Evolutionary conservation across 352 stramenopile species (phyloP).

Genomic region (Globisporangium okanoganense): DNA sequence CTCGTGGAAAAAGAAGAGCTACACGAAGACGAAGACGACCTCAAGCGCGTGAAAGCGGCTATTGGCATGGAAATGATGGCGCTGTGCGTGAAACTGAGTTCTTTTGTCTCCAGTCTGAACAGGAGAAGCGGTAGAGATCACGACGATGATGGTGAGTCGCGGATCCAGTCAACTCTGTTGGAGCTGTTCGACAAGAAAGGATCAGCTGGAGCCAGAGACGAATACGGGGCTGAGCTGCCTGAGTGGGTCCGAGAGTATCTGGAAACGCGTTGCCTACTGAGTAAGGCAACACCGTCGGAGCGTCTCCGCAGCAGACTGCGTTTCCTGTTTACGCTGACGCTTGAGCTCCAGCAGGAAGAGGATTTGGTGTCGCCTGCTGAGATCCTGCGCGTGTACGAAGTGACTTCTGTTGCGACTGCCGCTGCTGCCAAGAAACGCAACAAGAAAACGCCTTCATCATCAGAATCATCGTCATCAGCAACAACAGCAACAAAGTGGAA

Average conservation of each 20-base stretch:
- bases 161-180: constrained; percentile 10
- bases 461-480: neutral
- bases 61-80: constrained; percentile 50
- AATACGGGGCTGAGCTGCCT: constrained; percentile 17
- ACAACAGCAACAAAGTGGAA: constrained; percentile 17
- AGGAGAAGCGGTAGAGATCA: neutral
- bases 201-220: neutral
- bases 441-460: constrained; percentile 8
- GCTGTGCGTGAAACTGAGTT: constrained; percentile 50
- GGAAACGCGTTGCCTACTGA: constrained; percentile 34
- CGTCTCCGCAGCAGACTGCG: constrained; percentile 18
- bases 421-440: constrained; percentile 16
- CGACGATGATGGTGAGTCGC: constrained; percentile 11
- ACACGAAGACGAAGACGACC: constrained; percentile 63
- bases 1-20: constrained; percentile 62
- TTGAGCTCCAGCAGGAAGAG: constrained; percentile 52
- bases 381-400: constrained; percentile 25
- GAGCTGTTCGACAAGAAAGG: constrained; percentile 10
- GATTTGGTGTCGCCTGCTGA: constrained; percentile 35
- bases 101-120: constrained; percentile 21
- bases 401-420: neutral
- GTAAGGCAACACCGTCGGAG: neutral
- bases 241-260: constrained; percentile 58
- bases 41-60: constrained; percentile 36
- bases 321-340: constrained; percentile 39